These are phyloP conservation scores for Lentinus tigrinus DNA, from an alignment of 768 basidiomycete genomes.

Conservation along the genomic window DNA sequence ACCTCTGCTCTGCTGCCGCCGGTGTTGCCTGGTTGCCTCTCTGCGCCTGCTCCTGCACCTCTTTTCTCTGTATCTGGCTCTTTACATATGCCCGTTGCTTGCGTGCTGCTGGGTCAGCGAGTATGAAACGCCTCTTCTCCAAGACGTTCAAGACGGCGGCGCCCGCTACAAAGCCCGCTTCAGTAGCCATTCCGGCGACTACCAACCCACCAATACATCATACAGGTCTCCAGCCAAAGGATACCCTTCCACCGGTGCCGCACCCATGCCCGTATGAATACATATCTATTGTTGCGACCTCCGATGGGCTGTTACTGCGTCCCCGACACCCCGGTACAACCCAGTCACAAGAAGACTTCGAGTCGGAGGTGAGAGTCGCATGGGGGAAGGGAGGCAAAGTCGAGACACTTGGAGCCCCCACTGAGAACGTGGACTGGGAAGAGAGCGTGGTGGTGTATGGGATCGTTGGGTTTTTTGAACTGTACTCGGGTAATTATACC, in stretches of 20 bases:
- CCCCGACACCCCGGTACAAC: constrained; percentile 39
- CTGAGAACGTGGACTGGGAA: constrained; percentile 49
- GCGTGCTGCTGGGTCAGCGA: neutral
- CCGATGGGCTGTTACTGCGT: constrained; percentile 65
- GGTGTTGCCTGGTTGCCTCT: neutral
- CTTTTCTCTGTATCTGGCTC: neutral
- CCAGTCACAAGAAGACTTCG: constrained; percentile 2
- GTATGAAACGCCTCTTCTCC: constrained; percentile 34
- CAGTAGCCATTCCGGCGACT: constrained; percentile 1
- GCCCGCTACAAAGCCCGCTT: constrained; percentile 1
- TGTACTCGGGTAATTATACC: constrained; percentile 60
- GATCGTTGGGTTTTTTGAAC: constrained; percentile 69
- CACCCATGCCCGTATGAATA: constrained; percentile 73
- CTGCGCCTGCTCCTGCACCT: neutral
- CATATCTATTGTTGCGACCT: constrained; percentile 59
- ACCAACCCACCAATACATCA: constrained; percentile 21
- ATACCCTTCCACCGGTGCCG: constrained; percentile 65
- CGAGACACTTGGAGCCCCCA: constrained; percentile 46
- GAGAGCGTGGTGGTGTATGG: constrained; percentile 66
- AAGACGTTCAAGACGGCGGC: constrained; percentile 18
- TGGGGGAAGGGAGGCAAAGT: constrained; percentile 62
- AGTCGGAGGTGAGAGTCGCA: constrained; percentile 46
- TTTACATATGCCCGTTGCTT: constrained; percentile 4
- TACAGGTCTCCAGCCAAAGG: constrained; percentile 55
- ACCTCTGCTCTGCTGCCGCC: neutral